Percentiles rank a stretch among this genome's conserved stretches.
phyloP scores from a whole-genome alignment of 805 yeast genomes.

The Saccharomycopsis fibuligera region DNA sequence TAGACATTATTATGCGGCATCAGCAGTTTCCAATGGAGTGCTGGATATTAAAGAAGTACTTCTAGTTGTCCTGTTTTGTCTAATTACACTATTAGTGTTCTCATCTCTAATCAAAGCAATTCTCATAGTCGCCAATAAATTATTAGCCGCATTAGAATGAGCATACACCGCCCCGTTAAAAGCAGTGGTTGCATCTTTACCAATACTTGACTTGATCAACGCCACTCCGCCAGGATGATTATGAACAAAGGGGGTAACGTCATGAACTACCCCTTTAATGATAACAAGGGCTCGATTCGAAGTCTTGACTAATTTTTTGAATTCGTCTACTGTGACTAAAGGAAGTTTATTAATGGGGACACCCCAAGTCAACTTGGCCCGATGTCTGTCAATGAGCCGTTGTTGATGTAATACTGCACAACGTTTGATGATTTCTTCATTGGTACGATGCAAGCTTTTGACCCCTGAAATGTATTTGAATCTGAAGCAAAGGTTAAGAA shows the following conservation, averaged over 20 bases:
- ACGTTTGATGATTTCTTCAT: constrained; percentile 50
- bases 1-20: constrained; percentile 41
- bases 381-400: constrained; percentile 66
- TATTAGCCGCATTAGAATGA: constrained; percentile 91
- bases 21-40: constrained; percentile 46
- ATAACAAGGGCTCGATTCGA: constrained; percentile 61
- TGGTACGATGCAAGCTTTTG: constrained; percentile 45
- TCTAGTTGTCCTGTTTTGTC: constrained; percentile 64
- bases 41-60: constrained; percentile 49
- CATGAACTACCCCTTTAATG: constrained; percentile 88
- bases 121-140: constrained; percentile 87
- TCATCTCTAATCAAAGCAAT: constrained; percentile 72
- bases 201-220: constrained; percentile 71
- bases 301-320: constrained; percentile 31
- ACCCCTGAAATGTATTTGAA: constrained; percentile 56
- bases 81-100: constrained; percentile 74
- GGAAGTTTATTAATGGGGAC: constrained; percentile 87
- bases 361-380: constrained; percentile 86
- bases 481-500: constrained; percentile 44
- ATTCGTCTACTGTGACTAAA: constrained; percentile 45
- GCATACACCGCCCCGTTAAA: constrained; percentile 92
- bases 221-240: constrained; percentile 94
- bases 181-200: constrained; percentile 90
- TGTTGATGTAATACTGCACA: constrained; percentile 79
- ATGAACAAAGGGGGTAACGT: constrained; percentile 82